A percentile compares a stretch with the other conserved stretches of the same genome.
Evolutionary conservation across 2,329 filamentous ascomycete species (phyloP).

Genomic region (Talaromyces sp.): DNA sequence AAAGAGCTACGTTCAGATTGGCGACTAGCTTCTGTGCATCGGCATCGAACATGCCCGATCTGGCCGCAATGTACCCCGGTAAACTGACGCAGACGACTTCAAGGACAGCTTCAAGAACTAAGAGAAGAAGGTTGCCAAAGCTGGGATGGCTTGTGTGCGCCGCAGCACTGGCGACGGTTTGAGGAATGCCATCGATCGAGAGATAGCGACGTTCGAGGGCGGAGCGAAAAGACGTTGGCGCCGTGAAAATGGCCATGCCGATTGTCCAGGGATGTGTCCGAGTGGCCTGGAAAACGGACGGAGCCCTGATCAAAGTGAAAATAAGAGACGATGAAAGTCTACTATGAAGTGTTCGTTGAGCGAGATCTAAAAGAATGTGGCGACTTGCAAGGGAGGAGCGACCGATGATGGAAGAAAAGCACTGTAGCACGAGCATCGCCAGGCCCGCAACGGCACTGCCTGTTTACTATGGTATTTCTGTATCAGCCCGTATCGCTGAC

Average conservation of each 20-base stretch:
- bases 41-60: constrained; percentile 87
- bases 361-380: neutral
- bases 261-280: neutral
- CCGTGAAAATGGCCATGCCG: constrained; percentile 41
- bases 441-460: neutral
- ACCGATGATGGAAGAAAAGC: neutral
- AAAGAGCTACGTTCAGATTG: constrained; percentile 92
- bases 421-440: neutral
- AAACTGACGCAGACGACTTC: constrained; percentile 94
- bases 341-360: neutral
- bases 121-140: constrained; percentile 63
- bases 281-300: neutral
- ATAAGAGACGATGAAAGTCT: neutral
- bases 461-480: neutral
- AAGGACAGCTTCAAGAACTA: constrained; percentile 91
- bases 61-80: constrained; percentile 88
- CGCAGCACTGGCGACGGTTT: constrained; percentile 20
- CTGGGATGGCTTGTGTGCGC: constrained; percentile 46
- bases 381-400: neutral
- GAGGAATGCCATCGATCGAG: constrained; percentile 17
- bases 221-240: constrained; percentile 42
- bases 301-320: neutral
- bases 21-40: constrained; percentile 96
- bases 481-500: constrained; percentile 9
- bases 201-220: constrained; percentile 21